Evolutionary conservation across 164 flowering plant genomes (phyloP), one percentile per base, ranked within the genome.

Genomic region (Brasenia schreberi): DNA sequence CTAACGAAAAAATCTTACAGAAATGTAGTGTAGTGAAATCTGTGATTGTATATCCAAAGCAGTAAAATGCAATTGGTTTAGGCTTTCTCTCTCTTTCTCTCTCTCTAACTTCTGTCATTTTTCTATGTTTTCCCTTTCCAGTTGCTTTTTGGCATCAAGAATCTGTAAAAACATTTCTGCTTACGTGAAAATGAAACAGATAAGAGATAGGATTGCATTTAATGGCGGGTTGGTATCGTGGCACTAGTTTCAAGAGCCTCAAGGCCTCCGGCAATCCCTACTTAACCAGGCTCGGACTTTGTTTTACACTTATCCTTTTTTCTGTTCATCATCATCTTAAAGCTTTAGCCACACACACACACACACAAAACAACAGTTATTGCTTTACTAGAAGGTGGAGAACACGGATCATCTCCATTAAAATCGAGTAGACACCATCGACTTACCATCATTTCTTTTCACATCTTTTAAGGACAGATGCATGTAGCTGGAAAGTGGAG

Each of bases 241-340:
- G 63, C 63, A 61, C 63, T 61, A n/a, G 12, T 18, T 61, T 23
- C 63, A 61, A 61, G 63, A 61, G 27, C 10, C 17, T 61, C 17
- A 11, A 61, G 18, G 18, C 63, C 12, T 7, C 63, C 63, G 33
- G 27, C 63, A 61, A n/a, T n/a, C 18, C 9, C 63, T 7, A 12
- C 19, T 61, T 61, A 18, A 61, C 18, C 9, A 49, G 56, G 12
- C 56, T 49, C 56, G 53, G 7, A 7, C 53, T 49, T 49, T 49
- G 56, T 49, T 49, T 14, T 49, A 7, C 56, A 5, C 56, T 49
- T 14, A 9, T 49, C 56, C 53, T 6, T 49, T 49, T 1, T 49
- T 49, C 16, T 14, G 12, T 49, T 2, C 39, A 49, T 49, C 12
- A 49, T 14, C 56, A 49, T 9, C 16, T 49, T 49, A 49, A 49